phyloP scores from a whole-genome alignment of 495 filamentous ascomycete genomes.

The Neurospora sp. region DNA sequence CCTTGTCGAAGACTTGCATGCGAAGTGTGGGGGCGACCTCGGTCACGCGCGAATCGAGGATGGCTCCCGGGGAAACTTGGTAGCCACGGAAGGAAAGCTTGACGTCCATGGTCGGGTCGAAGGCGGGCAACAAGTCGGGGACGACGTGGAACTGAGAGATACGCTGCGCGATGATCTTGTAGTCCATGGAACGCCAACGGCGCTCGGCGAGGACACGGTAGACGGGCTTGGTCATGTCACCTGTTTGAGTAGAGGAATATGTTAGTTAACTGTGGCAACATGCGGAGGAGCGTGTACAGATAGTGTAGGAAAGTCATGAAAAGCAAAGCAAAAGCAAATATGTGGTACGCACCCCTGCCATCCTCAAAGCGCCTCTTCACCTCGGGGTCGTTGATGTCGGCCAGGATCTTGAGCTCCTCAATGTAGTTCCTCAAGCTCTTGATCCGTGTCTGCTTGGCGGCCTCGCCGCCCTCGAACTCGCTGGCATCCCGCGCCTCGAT shows the following conservation, averaged over 20 bases:
- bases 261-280: not conserved
- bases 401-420: slow-evolving; percentile 75
- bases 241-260: slow-evolving; percentile 28
- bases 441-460: slow-evolving; percentile 53
- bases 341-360: slow-evolving; percentile 56
- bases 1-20: slow-evolving; percentile 74
- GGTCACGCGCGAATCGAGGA: slow-evolving; percentile 60
- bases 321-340: not conserved
- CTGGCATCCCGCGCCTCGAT: slow-evolving; percentile 50
- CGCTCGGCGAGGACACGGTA: slow-evolving; percentile 82
- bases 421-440: slow-evolving; percentile 62
- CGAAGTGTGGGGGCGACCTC: slow-evolving; percentile 61
- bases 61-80: slow-evolving; percentile 62
- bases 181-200: slow-evolving; percentile 66
- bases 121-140: slow-evolving; percentile 81
- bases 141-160: slow-evolving; percentile 81
- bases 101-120: slow-evolving; percentile 71
- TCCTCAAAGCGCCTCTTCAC: slow-evolving; percentile 95
- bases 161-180: slow-evolving; percentile 74
- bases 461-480: slow-evolving; percentile 47
- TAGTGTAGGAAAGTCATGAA: not conserved
- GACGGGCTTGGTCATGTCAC: slow-evolving; percentile 92
- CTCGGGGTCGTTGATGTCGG: slow-evolving; percentile 90
- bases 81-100: slow-evolving; percentile 63
- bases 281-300: not conserved